These are phyloP conservation scores for Anaeramoeba flamelloides DNA, from an alignment of 78 protist genomes.

Conservation along the genomic window DNA sequence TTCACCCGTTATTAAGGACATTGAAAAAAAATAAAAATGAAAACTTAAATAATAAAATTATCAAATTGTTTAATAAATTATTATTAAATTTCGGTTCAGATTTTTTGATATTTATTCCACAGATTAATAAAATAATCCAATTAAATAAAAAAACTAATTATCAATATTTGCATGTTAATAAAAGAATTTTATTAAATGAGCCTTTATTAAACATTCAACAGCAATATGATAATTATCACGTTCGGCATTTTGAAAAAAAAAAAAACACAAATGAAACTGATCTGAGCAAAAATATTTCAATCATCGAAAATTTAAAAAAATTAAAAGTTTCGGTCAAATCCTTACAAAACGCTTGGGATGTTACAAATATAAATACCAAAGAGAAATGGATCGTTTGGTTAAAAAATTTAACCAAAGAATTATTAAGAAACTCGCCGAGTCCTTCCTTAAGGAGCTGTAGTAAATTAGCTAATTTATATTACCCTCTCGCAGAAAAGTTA, in stretches of 20 bases:
- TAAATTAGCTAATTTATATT: background rate
- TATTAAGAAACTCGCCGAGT: background rate
- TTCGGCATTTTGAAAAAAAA: background rate
- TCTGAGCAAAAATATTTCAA: background rate
- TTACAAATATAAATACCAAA: background rate
- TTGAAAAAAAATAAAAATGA: background rate
- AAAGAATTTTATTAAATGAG: background rate
- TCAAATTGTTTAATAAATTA: background rate
- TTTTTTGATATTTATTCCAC: background rate
- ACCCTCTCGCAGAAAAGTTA: background rate
- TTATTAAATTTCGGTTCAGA: background rate
- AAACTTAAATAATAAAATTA: conserved; percentile 3
- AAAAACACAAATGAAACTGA: background rate
- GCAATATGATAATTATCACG: conserved; percentile 3
- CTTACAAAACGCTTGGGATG: background rate
- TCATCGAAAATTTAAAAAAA: background rate
- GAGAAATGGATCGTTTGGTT: background rate
- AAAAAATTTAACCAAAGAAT: background rate
- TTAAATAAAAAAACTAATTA: background rate
- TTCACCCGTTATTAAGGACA: conserved; percentile 2
- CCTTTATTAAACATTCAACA: background rate
- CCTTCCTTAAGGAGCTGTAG: background rate
- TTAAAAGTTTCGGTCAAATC: background rate
- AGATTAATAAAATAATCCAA: background rate
- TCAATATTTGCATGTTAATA: background rate